phyloP scores from a whole-genome alignment of 345 rosid genomes.

The Stellera chamaejasme region DNA sequence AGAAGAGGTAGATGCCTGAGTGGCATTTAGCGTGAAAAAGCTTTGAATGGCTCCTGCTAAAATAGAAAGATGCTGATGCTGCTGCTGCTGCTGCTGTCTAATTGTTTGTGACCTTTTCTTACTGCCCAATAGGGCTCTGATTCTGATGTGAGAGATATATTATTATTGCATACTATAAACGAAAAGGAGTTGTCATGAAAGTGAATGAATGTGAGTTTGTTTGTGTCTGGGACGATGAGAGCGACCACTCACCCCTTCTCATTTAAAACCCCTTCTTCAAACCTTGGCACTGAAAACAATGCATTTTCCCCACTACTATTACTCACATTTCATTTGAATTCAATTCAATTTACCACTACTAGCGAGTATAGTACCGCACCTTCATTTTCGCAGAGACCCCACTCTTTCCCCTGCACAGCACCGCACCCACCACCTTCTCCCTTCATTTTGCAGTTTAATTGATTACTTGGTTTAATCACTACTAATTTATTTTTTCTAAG shows the following conservation, averaged over 20 bases:
- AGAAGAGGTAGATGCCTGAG: too few relatives aligned
- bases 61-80: slow-evolving; percentile 22
- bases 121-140: slow-evolving; percentile 13
- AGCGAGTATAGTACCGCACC: too few relatives aligned
- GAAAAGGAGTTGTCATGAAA: neutral
- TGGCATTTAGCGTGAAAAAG: neutral
- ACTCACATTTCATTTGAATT: slow-evolving; percentile 15
- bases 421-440: too few relatives aligned
- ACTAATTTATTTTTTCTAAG: too few relatives aligned
- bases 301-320: slow-evolving; percentile 11
- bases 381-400: slow-evolving; percentile 10
- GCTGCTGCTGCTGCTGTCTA: too few relatives aligned
- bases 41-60: slow-evolving; percentile 24
- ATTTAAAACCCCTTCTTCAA: slow-evolving; percentile 18
- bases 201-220: slow-evolving; percentile 29
- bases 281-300: slow-evolving; percentile 76
- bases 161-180: too few relatives aligned
- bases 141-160: slow-evolving; percentile 10
- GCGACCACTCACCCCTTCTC: slow-evolving; percentile 28
- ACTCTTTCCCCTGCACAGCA: slow-evolving; percentile 1
- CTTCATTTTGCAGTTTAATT: too few relatives aligned
- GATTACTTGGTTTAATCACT: too few relatives aligned
- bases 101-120: slow-evolving; percentile 9
- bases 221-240: slow-evolving; percentile 32
- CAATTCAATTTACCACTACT: slow-evolving; percentile 16